Evolutionary conservation across 805 yeast species (phyloP).

Genomic region (Zygosaccharomyces kombuchaensis): DNA sequence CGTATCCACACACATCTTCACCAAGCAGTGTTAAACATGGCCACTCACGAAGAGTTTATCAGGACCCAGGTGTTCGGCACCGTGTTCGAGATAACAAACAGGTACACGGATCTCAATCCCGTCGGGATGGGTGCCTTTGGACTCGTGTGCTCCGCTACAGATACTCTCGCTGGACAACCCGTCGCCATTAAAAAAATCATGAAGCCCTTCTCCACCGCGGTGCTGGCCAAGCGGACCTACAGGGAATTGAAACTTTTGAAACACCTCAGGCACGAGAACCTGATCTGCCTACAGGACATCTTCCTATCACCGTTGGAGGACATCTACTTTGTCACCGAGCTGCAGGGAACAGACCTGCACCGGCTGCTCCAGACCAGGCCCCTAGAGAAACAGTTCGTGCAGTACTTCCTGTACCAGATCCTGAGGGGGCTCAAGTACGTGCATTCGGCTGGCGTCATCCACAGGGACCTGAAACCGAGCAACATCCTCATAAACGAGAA

Average conservation of each 20-base stretch:
- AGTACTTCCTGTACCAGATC: conserved; percentile 93
- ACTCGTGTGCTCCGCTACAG: conserved; percentile 92
- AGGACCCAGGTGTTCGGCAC: conserved; percentile 94
- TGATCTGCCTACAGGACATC: conserved; percentile 88
- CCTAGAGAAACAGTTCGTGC: conserved; percentile 91
- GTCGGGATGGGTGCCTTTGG: conserved; percentile 99
- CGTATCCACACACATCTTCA: too few relatives aligned
- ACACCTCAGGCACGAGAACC: conserved; percentile 90
- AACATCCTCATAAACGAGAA: conserved; percentile 83
- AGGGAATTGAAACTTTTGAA: conserved; percentile 91
- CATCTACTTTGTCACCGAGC: conserved; percentile 91
- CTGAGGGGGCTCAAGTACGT: conserved; percentile 84
- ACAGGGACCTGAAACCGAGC: conserved; percentile 81
- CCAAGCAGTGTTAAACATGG: too few relatives aligned
- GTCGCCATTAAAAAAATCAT: conserved; percentile 97
- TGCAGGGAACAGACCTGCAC: conserved; percentile 95
- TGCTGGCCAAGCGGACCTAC: conserved; percentile 92
- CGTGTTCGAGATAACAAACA: conserved; percentile 83
- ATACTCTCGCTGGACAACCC: conserved; percentile 81
- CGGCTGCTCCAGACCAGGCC: conserved; percentile 89
- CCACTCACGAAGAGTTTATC: conserved; percentile 39
- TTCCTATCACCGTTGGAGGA: conserved; percentile 93
- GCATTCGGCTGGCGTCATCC: conserved; percentile 89
- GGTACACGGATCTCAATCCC: conserved; percentile 90
- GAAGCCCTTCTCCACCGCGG: conserved; percentile 95